Percentiles rank a stretch among this genome's conserved stretches.
Conservation (phyloP, 202 grass and related monocot species). For the Saccharum hybrid region DNA sequence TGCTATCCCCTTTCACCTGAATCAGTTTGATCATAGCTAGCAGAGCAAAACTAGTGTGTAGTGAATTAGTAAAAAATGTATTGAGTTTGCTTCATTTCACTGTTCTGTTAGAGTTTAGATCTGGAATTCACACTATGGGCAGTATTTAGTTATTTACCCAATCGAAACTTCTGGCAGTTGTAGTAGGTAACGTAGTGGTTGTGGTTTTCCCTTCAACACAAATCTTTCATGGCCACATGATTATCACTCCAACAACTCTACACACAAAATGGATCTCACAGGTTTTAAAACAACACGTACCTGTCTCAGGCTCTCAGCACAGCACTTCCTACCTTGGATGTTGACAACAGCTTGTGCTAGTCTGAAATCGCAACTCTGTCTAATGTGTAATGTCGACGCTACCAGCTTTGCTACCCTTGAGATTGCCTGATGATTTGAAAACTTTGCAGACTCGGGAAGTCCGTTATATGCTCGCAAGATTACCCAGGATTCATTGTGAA, state of each 20-base stretch:
- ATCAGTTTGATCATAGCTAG: conserved; percentile 17
- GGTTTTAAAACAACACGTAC: not conserved
- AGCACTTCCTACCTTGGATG: not conserved
- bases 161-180: not conserved
- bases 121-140: not conserved
- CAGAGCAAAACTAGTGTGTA: conserved; percentile 15
- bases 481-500: conserved; percentile 97
- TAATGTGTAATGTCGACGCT: not conserved
- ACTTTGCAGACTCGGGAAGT: conserved; percentile 72
- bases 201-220: not conserved
- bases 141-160: not conserved
- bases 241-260: conserved; percentile 17
- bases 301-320: not conserved
- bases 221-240: not conserved
- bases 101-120: not conserved
- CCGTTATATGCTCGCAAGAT: conserved; percentile 86
- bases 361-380: not conserved
- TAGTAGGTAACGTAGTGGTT: not conserved
- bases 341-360: not conserved
- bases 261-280: not conserved
- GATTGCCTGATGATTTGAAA: conserved; percentile 22
- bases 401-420: not conserved
- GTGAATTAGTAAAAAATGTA: not conserved
- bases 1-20: not conserved
- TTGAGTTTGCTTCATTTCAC: not conserved